Conservation (phyloP, 2,329 filamentous ascomycete species). For the Stagonosporopsis chrysanthemi region DNA sequence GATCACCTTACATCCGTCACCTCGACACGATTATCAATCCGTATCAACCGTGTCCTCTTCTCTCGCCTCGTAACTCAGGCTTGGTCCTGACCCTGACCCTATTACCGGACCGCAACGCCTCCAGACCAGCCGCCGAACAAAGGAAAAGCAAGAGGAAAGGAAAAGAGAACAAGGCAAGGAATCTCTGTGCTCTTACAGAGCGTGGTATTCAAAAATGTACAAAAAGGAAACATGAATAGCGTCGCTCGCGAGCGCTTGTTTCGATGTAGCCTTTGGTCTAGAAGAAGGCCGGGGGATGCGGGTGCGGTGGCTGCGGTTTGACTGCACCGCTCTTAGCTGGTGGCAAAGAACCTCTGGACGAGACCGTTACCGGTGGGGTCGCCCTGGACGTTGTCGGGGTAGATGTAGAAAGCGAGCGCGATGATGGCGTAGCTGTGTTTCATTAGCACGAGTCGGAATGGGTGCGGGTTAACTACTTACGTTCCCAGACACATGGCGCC, state of each 20-base stretch:
- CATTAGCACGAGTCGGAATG: constrained; percentile 12
- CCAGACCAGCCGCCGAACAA: not conserved
- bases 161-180: constrained; percentile 4
- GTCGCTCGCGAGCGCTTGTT: constrained; percentile 2
- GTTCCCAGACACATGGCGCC: constrained; percentile 67
- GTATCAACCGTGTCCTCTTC: not conserved
- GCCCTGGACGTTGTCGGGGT: constrained; percentile 60
- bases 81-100: not conserved
- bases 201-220: constrained; percentile 14
- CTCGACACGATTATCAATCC: not conserved
- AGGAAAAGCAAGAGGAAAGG: constrained; percentile 8
- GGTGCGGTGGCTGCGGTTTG: constrained; percentile 1
- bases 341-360: constrained; percentile 38
- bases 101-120: not conserved
- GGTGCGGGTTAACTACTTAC: constrained; percentile 28
- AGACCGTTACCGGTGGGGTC: constrained; percentile 39
- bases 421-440: constrained; percentile 62
- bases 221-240: constrained; percentile 6
- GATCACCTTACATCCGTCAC: not conserved
- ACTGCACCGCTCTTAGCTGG: constrained; percentile 15
- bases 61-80: not conserved
- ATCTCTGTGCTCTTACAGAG: not conserved
- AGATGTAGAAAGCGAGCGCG: constrained; percentile 67
- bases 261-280: not conserved
- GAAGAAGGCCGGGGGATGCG: not conserved